Base-by-base conservation (phyloP, 495 filamentous ascomycete genomes). In the Cercophora samala region DNA sequence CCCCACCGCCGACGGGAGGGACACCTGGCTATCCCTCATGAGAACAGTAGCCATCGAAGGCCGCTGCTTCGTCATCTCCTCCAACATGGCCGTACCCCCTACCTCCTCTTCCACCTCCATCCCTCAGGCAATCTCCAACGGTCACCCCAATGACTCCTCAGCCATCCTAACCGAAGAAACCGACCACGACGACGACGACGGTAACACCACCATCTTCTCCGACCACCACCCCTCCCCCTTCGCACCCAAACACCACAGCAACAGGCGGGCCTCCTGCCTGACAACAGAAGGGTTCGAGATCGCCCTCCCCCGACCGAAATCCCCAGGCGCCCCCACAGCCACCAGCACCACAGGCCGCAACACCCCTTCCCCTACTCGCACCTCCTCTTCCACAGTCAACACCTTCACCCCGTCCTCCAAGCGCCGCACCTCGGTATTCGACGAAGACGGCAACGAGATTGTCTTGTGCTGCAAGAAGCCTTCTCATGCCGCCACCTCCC, bases 1-100 rank as follows among this genome's bases (percentile, higher is more conserved):
- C 0, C 94, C 94, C 0, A 97, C 93, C 1, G 94, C 94, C 9
- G 94, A 98, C 76, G 86, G 82, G 22, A 85, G 93, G 52, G 90
- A 94, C 71, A 88, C 91, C 1, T 98, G 94, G 94, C 76, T 91
- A 17, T 80, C 89, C 1, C 84, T 96, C 0, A 89, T 97, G 87
- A 85, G 89, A 19, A 96, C 95, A 0, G 82, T 92, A 18, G 94
- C 87, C 1, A 81, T 85, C 56, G 94, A 98, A 74, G 90, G 92
- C 8, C 82, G 94, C 25, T 90, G 91, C 61, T 92, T 93, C 67
- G 93, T 98, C n/a, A 78, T 98, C 1, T 91, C 87, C 66, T 87
- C 90, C 13, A 97, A 97, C 75, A 93, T 96, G 78, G 94, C 90
- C 72, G 85, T 92, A 2, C 58, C 24, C 6, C 55, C 58, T 21